Base-by-base conservation (phyloP, 495 filamentous ascomycete species). In the Tuber calosporum region DNA sequence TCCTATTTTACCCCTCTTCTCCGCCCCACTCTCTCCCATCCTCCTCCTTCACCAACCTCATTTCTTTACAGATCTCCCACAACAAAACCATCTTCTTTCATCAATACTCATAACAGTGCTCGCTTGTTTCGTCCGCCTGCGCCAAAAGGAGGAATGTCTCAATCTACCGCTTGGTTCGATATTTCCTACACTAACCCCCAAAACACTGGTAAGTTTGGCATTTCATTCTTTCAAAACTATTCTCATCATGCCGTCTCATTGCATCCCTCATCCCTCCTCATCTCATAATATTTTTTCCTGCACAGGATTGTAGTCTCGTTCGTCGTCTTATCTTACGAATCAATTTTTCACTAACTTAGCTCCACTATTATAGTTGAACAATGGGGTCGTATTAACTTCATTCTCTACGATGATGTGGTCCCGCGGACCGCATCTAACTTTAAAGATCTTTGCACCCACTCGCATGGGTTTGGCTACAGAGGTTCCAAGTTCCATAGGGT, bases 401-500 rank as follows among this genome's bases (percentile, higher is more conserved):
- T 87, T 80, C 93, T 99, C 83, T 97, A 87, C 87, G 90, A 96
- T 82, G 87, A 91, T 74, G 87, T 89, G 34, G 93, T 96, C 74
- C 95, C 96, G 72, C 95, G 91, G 86, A 99, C 95, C 36, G 89
- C 89, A 75, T 89, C 93, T 81, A 99, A 99, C 87, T 99, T 99
- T 88, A 89, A 89, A 75, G 90, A 90, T 82, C 91, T 99, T 76
- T 97, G 93, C 88, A 97, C 93, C 41, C 91, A 90, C 81, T 90
- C 93, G 87, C 92, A 94, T 84, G 95, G 96, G 80, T 90, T 89
- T 80, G 94, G 93, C 77, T 90, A 90, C 86, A 89, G 90, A 84
- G 89, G 89, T 81, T 95, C 92, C 71, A 84, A 83, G 71, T 98
- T 98, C 90, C 95, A 99, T 88, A 92, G 95, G 81, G 89, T 99